Evolutionary conservation across 2,329 filamentous ascomycete species (phyloP), one percentile per base, ranked within the genome.

Genomic region (Eutypa lata): DNA sequence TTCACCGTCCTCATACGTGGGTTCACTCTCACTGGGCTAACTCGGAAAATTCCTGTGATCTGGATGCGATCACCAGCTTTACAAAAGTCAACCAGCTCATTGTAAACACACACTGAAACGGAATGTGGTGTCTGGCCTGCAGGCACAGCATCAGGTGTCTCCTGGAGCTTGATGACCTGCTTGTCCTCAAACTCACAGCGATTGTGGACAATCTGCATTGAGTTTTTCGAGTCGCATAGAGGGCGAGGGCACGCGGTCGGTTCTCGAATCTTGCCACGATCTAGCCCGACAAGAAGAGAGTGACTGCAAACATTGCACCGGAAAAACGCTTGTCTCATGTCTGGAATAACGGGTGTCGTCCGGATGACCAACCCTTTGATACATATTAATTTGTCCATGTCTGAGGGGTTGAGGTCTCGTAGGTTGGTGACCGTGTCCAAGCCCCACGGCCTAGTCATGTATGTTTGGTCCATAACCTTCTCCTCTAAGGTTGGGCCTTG

Each of bases 261-360:
- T 71, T 99, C 94, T 21, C 90, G 87, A 65, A 99, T 99, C 75
- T 93, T 94, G 70, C 95, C 94, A 65, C 94, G 88, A 68, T 99
- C 94, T 64, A 99, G 88, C 52, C 91, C 89, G 51, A 97, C 91
- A 57, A 89, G 90, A 56, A 96, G 84, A 3, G 90, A 93, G 72
- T 97, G 91, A 65, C 91, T 91, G 73, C 94, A 99, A 24, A 93
- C 84, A 53, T 91, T 90, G 74, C 94, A 99, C 58, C 90, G 89
- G 83, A 99, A 99, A 75, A 96, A 97, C 0, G 94, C 94, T 68
- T 96, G 90, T 74, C 95, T 97, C 95, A 99, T 99, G 65, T 99
- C 94, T 0, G 94, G 94, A 59, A 99, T 97, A 59, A 99, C 90
- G 1, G 94, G 91, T 0, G 94, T 97, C 3, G 94, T 89, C 57